Base-by-base conservation (phyloP, 2,329 filamentous ascomycete species). In the Exophiala sideris region DNA sequence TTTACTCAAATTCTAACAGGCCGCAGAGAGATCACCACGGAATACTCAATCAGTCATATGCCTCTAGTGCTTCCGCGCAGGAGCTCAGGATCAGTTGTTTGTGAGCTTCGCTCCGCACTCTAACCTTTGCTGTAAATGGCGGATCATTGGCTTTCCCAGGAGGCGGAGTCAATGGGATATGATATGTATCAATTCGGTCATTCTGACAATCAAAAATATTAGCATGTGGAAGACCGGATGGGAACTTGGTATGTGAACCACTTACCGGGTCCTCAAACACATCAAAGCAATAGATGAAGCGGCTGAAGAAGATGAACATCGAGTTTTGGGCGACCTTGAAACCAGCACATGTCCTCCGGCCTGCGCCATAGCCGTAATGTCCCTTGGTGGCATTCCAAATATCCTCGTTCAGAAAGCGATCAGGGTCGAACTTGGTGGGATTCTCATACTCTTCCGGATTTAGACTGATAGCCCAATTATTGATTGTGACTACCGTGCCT, bases 401-500 rank as follows among this genome's bases (percentile, higher is more conserved):
- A 14, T 66, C 63, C 10, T 45, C 32, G n/a, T 51, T 45, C 5
- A 51, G n/a, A 11, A 36, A 51, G 6, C 48, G n/a, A 2, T 51
- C 48, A 3, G 48, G 48, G 3, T 33, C 9, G 35, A 52, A 52
- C 9, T 21, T 12, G 5, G 39, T n/a, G 1, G 50, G 42, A 11
- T 52, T 11, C 9, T 16, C 11, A 18, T 40, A 47, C 8, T 52
- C 42, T 10, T 36, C 29, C 3, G 35, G 24, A 14, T 21, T 38
- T 6, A 38, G 9, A 12, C 33, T 4, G 5, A 52, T 32, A 7
- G n/a, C 20, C 34, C 18, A 47, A 12, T 10, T 7, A 21, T 52
- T 52, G 10, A 9, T 33, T 67, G 69, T 1, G 1, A 81, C 65
- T 0, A 70, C 73, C 0, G 78, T 79, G 0, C 73, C 76, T 2